Base-by-base conservation (phyloP, 192 early-diverging fungal genomes). In the Coemansia sp. region DNA sequence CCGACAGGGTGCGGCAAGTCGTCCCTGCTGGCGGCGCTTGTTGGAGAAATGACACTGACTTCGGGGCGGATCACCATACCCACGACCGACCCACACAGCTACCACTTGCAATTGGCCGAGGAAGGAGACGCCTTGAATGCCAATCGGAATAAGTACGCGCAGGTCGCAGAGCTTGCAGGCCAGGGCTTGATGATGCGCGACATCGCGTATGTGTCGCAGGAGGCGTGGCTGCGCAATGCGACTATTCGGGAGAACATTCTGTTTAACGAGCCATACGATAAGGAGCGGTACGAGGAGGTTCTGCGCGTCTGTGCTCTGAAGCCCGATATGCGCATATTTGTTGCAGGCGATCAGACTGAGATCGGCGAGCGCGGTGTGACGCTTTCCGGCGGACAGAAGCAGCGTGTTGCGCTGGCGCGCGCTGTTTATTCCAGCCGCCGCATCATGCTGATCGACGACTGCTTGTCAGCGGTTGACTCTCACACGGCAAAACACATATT, bases 1-100 rank as follows among this genome's bases (percentile, higher is more conserved):
- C 83, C 91, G 23, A 96, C 95, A 14, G 97, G 94, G 0, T 82
- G 86, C n/a, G 97, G 97, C 47, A 98, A 98, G 72, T 88, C 89
- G 9, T 88, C 88, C 8, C 63, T 98, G 50, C 69, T 96, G 11
- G 57, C 87, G 17, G 90, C 92, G 50, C 82, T 97, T 23, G 75
- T 97, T 4, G 93, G 93, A 30, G 94, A 96, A 75, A 91, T 94
- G 61, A 65, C 71, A 37, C 81, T 70, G 31, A 61, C 65, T 0
- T 15, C 52, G 2, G 86, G 71, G 2, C 67, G 59, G 28, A 63
- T 83, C 10, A 17, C 66, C n/a, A 20, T 78, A 50, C 76, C 82
- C 6, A 67, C 68, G 2, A 72, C 48, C 2, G 68, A 70, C 19
- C 59, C 59, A 44, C 38, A 37, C 2, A 30, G 28, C 0, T 10